Evolutionary conservation across 1,139 yeast species (phyloP).

Genomic region (Taiozyma sp.): DNA sequence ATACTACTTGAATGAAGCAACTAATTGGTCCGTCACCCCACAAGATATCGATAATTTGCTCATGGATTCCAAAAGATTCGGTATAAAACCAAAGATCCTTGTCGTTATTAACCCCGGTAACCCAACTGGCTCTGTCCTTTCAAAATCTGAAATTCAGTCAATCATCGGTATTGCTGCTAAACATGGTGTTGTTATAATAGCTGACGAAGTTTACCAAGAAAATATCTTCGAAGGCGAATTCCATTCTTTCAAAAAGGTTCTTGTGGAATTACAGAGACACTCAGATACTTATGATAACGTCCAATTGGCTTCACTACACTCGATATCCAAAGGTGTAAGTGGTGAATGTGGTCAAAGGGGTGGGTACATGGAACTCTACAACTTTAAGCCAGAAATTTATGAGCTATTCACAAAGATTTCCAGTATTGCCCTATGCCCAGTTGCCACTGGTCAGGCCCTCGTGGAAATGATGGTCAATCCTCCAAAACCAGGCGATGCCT

Average conservation of each 20-base stretch:
- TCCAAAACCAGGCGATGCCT: constrained; percentile 70
- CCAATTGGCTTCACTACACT: constrained; percentile 89
- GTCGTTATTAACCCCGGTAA: constrained; percentile 97
- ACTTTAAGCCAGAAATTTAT: constrained; percentile 66
- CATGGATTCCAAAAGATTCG: constrained; percentile 44
- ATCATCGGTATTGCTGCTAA: constrained; percentile 78
- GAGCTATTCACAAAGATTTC: constrained; percentile 79
- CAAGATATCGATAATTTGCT: constrained; percentile 57
- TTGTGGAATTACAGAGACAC: constrained; percentile 54
- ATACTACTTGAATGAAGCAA: constrained; percentile 77
- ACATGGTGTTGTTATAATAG: constrained; percentile 79
- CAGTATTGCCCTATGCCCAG: constrained; percentile 88
- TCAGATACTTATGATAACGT: constrained; percentile 61
- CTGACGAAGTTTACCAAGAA: constrained; percentile 98
- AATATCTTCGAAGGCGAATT: constrained; percentile 70
- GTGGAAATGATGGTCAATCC: constrained; percentile 94
- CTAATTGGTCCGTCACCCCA: constrained; percentile 82
- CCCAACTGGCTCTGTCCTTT: constrained; percentile 88
- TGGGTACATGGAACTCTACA: constrained; percentile 93
- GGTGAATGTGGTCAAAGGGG: constrained; percentile 99
- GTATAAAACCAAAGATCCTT: constrained; percentile 67
- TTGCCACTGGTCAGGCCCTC: constrained; percentile 89
- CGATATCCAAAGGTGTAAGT: constrained; percentile 95
- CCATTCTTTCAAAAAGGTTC: constrained; percentile 63
- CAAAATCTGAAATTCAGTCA: constrained; percentile 59